Evolutionary conservation across 2,329 filamentous ascomycete genomes (phyloP), one percentile per base, ranked within the genome.

Genomic region (Sporothrix luriei): DNA sequence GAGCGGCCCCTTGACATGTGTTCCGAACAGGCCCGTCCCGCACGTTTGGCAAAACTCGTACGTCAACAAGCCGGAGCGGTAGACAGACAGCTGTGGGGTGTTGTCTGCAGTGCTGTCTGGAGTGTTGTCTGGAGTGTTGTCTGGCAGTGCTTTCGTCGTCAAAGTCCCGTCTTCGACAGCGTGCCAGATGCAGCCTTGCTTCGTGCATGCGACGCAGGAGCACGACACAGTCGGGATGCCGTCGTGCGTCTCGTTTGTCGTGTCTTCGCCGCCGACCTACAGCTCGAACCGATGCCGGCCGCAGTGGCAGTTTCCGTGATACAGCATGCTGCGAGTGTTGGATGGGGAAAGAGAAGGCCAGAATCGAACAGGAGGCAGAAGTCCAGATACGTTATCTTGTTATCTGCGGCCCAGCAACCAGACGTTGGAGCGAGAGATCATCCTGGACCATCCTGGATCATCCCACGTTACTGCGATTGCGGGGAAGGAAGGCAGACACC

Each of bases 251-350:
- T 13, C 33, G 16, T 46, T 14, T 49, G 51, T 38, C 2, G 29
- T 52, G 3, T 66, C 49, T 3, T 57, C 59, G 29, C 52, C 19
- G 51, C 43, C 52, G 4, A 57, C 65, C 10, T 38, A 24, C 61
- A 72, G 40, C 33, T 69, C 62, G 40, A 71, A 72, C 14, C 71
- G 71, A 46, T 71, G 69, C 19, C 54, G 46, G 1, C 71, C 71
- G 9, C 71, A 72, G 48, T 72, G 71, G 19, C 71, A 72, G 43
- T 70, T 72, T 26, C 70, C 71, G 26, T 57, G 48, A 11, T 24
- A 48, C 5, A 16, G 26, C 69, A 71, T 72, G 14, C 0, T 16
- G 54, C 40, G 26, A 13, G 33, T 21, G 3, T 19, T 52, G 54
- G 16, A 38, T 21, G 26, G 40, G 2, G 40, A 46, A 46, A 16